Base-by-base conservation (phyloP, 371 early-diverging fungal species). In the Mortierella sp. region DNA sequence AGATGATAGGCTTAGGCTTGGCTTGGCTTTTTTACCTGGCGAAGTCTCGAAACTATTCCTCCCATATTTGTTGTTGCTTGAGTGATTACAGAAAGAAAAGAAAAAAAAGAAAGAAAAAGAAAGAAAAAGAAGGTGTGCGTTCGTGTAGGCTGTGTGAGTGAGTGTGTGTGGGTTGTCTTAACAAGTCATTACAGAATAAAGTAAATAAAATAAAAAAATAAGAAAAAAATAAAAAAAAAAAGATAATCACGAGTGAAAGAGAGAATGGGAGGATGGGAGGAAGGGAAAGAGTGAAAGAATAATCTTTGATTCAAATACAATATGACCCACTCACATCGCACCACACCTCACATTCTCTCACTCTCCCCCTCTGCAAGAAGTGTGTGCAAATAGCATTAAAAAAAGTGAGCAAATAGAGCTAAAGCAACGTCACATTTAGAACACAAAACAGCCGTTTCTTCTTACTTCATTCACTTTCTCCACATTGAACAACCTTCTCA, bases 21-120 rank as follows among this genome's bases (percentile, higher is more conserved):
- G 40, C 17, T 47, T 15, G 32, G 22, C 13, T 32, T 58, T 43
- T n/a, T 22, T 82, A 82, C 83, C 83, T 82, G 72, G 37, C 82
- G 82, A 55, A 82, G 64, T 45, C 78, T 66, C 32, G 83, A 82
- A 64, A 82, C 53, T 61, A 82, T 64, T 61, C 70, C 77, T 57
- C 83, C 83, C 83, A 82, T 82, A 40, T 63, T 60, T 9, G 22
- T 28, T 26, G 53, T 19, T 47, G 47, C n/a, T 13, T 53, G 28
- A 60, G 23, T 32, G 34, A 56, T 37, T 8, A 63, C 40, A 58
- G 35, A 51, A 64, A 64, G 45, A 58, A 66, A 22, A 60, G 17
- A 42, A 45, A 54, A 47, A 17, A 63, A 60, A 64, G 26, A 59
- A 64, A 64, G 45, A 32, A 53, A 54, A 26, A 26, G 9, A 56